Evolutionary conservation across 305 asterid species (phyloP).

Genomic region (Withania somnifera): DNA sequence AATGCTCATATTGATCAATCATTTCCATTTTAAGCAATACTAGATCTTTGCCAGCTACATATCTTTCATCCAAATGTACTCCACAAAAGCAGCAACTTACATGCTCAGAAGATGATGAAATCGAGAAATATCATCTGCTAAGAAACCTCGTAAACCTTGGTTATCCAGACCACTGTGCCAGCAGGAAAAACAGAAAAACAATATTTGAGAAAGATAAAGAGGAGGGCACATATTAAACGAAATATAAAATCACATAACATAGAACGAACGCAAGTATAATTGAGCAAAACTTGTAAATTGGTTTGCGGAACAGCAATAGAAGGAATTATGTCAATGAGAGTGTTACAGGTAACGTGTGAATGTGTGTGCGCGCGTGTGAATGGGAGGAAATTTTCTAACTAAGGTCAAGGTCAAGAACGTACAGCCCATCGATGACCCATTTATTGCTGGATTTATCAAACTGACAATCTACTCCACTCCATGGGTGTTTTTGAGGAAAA

Average conservation of each 20-base stretch:
- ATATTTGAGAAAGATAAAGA: not conserved
- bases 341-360: not conserved
- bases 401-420: slow-evolving; percentile 32
- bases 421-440: slow-evolving; percentile 94
- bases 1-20: not conserved
- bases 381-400: not conserved
- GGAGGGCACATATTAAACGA: not conserved
- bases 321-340: not conserved
- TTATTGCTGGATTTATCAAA: slow-evolving; percentile 46
- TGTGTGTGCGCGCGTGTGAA: not conserved
- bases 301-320: not conserved
- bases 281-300: not conserved
- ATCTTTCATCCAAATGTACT: not conserved
- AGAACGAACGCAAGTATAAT: not conserved
- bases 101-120: slow-evolving; percentile 87
- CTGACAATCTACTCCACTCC: slow-evolving; percentile 94
- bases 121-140: slow-evolving; percentile 59
- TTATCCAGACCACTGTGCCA: slow-evolving; percentile 67
- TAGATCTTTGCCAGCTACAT: not conserved
- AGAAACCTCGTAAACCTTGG: slow-evolving; percentile 83
- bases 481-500: slow-evolving; percentile 90
- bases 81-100: slow-evolving; percentile 28
- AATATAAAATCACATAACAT: not conserved
- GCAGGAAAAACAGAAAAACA: slow-evolving; percentile 7
- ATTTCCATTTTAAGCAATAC: not conserved